Percentiles rank a stretch among this genome's conserved stretches.
These are phyloP conservation scores for Biscogniauxia sp. DNA, from an alignment of 2,329 filamentous ascomycete species.

Conservation along the genomic window DNA sequence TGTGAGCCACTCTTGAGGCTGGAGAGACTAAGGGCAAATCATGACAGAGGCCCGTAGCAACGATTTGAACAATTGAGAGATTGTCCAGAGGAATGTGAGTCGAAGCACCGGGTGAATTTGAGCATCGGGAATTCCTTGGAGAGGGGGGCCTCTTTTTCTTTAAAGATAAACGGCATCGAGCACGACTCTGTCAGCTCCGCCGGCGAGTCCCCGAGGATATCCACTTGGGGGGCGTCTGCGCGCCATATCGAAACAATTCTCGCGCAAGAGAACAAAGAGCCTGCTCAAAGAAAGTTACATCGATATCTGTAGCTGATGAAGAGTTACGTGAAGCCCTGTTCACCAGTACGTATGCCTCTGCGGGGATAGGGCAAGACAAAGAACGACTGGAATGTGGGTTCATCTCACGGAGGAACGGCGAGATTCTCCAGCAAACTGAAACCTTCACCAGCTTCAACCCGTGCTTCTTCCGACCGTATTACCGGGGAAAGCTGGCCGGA, in stretches of 20 bases:
- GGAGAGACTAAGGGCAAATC: slow-evolving; percentile 23
- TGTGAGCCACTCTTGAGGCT: slow-evolving; percentile 28
- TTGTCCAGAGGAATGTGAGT: slow-evolving; percentile 30
- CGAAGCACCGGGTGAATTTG: slow-evolving; percentile 23
- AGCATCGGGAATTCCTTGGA: slow-evolving; percentile 22
- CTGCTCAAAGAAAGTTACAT: slow-evolving; percentile 27
- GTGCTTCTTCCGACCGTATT: background rate
- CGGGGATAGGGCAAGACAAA: slow-evolving; percentile 21
- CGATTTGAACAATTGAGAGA: slow-evolving; percentile 20
- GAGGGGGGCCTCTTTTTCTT: slow-evolving; percentile 20
- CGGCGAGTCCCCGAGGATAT: slow-evolving; percentile 12
- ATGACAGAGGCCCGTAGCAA: slow-evolving; percentile 27
- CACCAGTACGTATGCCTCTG: slow-evolving; percentile 10
- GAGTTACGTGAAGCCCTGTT: slow-evolving; percentile 20
- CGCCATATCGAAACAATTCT: slow-evolving; percentile 18
- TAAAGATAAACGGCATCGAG: slow-evolving; percentile 22
- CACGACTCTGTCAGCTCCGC: slow-evolving; percentile 13
- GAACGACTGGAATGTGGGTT: slow-evolving; percentile 27
- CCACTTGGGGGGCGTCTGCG: slow-evolving; percentile 12
- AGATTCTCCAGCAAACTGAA: slow-evolving; percentile 12
- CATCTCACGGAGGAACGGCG: slow-evolving; percentile 20
- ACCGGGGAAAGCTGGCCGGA: slow-evolving; percentile 11
- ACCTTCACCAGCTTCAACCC: slow-evolving; percentile 9
- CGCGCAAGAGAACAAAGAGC: slow-evolving; percentile 22
- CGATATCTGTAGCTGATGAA: slow-evolving; percentile 23